phyloP scores from a whole-genome alignment of 768 basidiomycete genomes.

The Amyloporia xantha region DNA sequence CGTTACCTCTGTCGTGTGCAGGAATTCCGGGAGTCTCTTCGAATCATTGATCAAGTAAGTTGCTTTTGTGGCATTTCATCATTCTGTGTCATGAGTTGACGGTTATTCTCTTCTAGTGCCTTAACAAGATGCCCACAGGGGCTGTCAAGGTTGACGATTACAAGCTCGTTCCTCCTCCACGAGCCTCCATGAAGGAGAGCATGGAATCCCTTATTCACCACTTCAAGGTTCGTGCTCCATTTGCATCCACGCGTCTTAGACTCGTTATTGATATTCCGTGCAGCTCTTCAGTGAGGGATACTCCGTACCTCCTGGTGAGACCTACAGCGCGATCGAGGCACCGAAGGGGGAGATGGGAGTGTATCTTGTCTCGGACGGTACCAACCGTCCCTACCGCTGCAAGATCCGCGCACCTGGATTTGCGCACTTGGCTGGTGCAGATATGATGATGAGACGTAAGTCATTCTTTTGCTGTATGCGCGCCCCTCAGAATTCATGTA shows the following conservation, averaged over 20 bases:
- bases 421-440: conserved; percentile 90
- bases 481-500: no score
- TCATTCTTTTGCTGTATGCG: conserved; percentile 18
- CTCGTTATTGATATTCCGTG: not conserved
- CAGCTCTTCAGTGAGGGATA: conserved; percentile 96
- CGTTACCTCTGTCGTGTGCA: conserved; percentile 97
- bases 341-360: conserved; percentile 99
- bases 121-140: conserved; percentile 96
- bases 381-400: conserved; percentile 94
- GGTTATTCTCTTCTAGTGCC: conserved; percentile 46
- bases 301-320: conserved; percentile 93
- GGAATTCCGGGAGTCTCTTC: conserved; percentile 92
- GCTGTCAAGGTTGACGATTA: conserved; percentile 94
- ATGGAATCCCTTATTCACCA: conserved; percentile 99
- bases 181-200: conserved; percentile 98
- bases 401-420: conserved; percentile 97
- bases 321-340: conserved; percentile 95
- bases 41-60: conserved; percentile 73
- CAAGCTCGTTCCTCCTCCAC: conserved; percentile 93
- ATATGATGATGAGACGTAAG: conserved; percentile 96
- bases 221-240: conserved; percentile 63
- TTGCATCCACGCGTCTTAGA: conserved; percentile 37
- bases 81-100: not conserved
- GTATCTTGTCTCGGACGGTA: conserved; percentile 96
- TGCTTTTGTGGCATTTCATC: not conserved